Evolutionary conservation across 352 stramenopile genomes (phyloP).

Genomic region (Phytopythium montanum): DNA sequence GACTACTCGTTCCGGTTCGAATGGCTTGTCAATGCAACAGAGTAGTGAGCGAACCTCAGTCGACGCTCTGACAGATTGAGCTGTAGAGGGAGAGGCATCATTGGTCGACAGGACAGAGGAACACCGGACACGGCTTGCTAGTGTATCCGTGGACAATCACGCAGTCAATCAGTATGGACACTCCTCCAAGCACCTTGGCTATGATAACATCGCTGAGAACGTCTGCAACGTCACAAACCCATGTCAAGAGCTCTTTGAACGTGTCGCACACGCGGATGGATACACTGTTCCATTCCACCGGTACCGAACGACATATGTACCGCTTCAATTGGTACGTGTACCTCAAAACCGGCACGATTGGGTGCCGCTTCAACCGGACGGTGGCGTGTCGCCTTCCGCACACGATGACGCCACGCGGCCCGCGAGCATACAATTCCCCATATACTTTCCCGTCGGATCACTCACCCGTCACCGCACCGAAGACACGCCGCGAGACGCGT

Average conservation of each 20-base stretch:
- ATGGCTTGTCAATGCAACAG: not conserved
- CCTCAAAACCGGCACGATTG: not conserved
- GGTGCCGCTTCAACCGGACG: not conserved
- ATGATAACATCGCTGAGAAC: too few relatives aligned
- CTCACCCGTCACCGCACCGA: too few relatives aligned
- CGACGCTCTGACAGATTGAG: too few relatives aligned
- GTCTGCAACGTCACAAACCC: too few relatives aligned
- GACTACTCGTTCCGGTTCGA: not conserved
- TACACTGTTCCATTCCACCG: not conserved
- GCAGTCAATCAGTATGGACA: too few relatives aligned
- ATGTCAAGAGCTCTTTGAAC: not conserved
- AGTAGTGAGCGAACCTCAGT: too few relatives aligned
- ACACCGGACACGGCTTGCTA: too few relatives aligned
- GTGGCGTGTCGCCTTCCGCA: not conserved
- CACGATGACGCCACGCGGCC: slow-evolving; percentile 3
- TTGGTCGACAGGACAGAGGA: too few relatives aligned
- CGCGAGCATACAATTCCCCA: not conserved
- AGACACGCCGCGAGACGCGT: not conserved
- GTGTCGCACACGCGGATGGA: not conserved
- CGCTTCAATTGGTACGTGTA: not conserved
- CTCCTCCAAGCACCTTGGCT: too few relatives aligned
- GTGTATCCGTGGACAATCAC: too few relatives aligned
- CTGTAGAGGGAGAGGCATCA: too few relatives aligned
- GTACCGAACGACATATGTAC: not conserved
- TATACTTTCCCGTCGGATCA: not conserved